Base-by-base conservation (phyloP, 1,139 yeast genomes). In the Sugiyamaella neomexicana region DNA sequence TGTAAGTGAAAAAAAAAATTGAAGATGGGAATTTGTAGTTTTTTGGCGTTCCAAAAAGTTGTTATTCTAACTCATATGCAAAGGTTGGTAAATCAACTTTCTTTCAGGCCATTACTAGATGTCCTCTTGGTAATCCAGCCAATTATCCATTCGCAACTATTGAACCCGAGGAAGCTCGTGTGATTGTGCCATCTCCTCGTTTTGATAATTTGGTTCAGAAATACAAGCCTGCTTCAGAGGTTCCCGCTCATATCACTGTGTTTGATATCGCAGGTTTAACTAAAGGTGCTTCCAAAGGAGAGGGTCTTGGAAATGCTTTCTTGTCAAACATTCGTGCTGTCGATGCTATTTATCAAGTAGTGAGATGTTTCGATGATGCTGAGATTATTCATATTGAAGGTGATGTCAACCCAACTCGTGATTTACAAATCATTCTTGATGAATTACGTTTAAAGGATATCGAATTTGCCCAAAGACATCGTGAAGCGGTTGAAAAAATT, bases 121-220 rank as follows among this genome's bases (percentile, higher is more conserved):
- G 90, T 69, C 95, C 96, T 55, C 80, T 93, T 67, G 99, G 99
- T 67, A 93, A 91, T 52, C 98, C 99, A 58, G 99, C 98, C 61
- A 93, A 93, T 75, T 90, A 89, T 72, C 99, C 99, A 38, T 93
- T 91, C 71, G 99, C 99, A 56, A 93, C 99, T 58, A 93, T 93
- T 74, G 99, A 93, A 66, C 99, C 99, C 50, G 99, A 93, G 78
- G 99, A 93, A 78, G 98, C 99, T 52, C 82, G 97, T 73, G 97
- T 91, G 58, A 85, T 87, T 68, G 99, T 93, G 56, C 99, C 99
- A 64, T 90, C 97, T 46, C 81, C 88, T 60, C 84, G 97, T 72
- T 85, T 93, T 69, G 95, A 90, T 68, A 80, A 78, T 66, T 79
- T 89, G 64, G 78, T 82, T 67, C 80, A 81, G 53, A 73, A 85